Evolutionary conservation across 257 asterid genomes (phyloP).

Genomic region (Plectranthus barbatus): DNA sequence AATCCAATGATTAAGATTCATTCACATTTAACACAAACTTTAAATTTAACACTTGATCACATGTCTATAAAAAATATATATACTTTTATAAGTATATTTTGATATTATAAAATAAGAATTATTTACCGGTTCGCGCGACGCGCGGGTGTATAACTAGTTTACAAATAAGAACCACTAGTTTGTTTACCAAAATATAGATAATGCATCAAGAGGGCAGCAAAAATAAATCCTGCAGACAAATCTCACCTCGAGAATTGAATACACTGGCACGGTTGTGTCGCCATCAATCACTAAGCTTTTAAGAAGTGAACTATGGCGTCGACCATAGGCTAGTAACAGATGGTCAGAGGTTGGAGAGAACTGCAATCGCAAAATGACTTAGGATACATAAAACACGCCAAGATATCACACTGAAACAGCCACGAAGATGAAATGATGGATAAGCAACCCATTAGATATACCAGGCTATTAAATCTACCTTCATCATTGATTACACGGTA

Average conservation of each 20-base stretch:
- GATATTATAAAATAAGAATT: too few relatives aligned
- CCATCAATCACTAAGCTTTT: constrained; percentile 90
- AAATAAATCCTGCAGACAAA: neutral
- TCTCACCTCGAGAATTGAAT: constrained; percentile 84
- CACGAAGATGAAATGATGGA: neutral
- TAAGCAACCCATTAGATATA: neutral
- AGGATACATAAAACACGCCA: neutral
- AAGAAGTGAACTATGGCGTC: constrained; percentile 91
- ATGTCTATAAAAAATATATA: too few relatives aligned
- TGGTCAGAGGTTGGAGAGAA: constrained; percentile 96
- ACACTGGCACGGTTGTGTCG: constrained; percentile 68
- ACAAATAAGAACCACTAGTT: neutral
- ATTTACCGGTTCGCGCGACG: too few relatives aligned
- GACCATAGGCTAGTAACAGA: constrained; percentile 88
- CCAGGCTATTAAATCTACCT: too few relatives aligned
- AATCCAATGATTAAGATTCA: too few relatives aligned
- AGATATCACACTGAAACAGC: neutral
- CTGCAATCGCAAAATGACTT: constrained; percentile 39
- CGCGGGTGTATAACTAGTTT: too few relatives aligned
- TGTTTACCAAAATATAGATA: neutral
- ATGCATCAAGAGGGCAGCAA: neutral
- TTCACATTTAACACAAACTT: too few relatives aligned
- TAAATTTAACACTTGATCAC: too few relatives aligned
- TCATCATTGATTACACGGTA: too few relatives aligned
- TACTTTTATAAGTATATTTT: too few relatives aligned